Evolutionary conservation across 2,329 filamentous ascomycete genomes (phyloP).

Genomic region (Zasmidium angulare): DNA sequence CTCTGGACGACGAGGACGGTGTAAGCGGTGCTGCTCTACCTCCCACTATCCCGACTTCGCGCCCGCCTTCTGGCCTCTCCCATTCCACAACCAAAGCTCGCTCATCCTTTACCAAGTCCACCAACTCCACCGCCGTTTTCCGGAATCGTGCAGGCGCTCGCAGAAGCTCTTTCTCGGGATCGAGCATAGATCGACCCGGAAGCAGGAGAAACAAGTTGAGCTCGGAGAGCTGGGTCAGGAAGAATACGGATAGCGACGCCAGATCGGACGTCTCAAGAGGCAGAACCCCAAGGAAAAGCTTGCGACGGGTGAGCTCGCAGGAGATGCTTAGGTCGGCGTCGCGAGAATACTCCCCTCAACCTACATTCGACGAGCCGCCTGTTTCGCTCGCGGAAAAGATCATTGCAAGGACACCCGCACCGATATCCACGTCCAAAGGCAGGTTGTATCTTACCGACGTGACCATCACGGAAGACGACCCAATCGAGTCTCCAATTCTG

Average conservation of each 20-base stretch:
- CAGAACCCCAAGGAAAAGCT: slow-evolving; percentile 18
- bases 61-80: slow-evolving; percentile 75
- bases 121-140: slow-evolving; percentile 12
- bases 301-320: slow-evolving; percentile 27
- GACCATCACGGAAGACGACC: slow-evolving; percentile 21
- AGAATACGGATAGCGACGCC: slow-evolving; percentile 21
- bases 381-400: slow-evolving; percentile 30
- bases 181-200: slow-evolving; percentile 5
- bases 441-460: slow-evolving; percentile 30
- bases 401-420: slow-evolving; percentile 31
- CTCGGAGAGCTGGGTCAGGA: slow-evolving; percentile 34
- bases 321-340: slow-evolving; percentile 23
- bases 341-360: not conserved
- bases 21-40: slow-evolving; percentile 27
- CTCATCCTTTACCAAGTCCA: slow-evolving; percentile 4
- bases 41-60: slow-evolving; percentile 63
- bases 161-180: slow-evolving; percentile 19
- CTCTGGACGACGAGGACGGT: slow-evolving; percentile 25
- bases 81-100: slow-evolving; percentile 61
- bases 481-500: slow-evolving; percentile 19
- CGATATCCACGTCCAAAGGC: slow-evolving; percentile 41
- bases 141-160: slow-evolving; percentile 17
- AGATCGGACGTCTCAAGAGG: slow-evolving; percentile 23
- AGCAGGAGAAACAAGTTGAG: slow-evolving; percentile 39
- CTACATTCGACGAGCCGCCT: slow-evolving; percentile 1